phyloP scores from a whole-genome alignment of 208 protist species.

The Wallacemonas sp. region DNA sequence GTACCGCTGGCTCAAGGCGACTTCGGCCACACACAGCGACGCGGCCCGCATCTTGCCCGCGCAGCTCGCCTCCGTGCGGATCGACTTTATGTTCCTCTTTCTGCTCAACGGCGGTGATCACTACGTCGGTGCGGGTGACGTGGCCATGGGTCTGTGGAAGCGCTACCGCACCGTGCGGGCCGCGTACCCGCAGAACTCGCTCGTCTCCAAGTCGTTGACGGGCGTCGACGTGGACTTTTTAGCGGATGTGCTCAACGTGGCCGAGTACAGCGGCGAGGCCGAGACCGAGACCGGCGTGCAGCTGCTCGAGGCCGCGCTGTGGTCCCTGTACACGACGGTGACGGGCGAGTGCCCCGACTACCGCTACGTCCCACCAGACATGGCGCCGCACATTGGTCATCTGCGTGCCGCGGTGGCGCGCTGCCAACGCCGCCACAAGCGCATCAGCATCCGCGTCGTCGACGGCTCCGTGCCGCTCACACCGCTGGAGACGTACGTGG shows the following conservation, averaged over 20 bases:
- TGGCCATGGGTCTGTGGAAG: constrained; percentile 72
- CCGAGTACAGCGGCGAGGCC: constrained; percentile 62
- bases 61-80: constrained; percentile 71
- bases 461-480: constrained; percentile 51
- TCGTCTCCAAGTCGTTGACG: constrained; percentile 52
- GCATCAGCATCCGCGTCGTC: constrained; percentile 18
- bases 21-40: constrained; percentile 38
- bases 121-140: constrained; percentile 80
- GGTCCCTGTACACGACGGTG: constrained; percentile 50
- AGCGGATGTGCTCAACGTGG: constrained; percentile 62
- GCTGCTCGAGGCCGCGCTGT: constrained; percentile 51
- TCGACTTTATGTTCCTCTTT: constrained; percentile 88
- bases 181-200: constrained; percentile 42
- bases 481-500: constrained; percentile 80
- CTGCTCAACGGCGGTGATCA: constrained; percentile 88
- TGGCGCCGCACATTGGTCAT: constrained; percentile 60
- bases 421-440: constrained; percentile 31
- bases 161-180: constrained; percentile 77
- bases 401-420: constrained; percentile 58
- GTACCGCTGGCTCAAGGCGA: constrained; percentile 74
- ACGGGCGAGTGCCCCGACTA: constrained; percentile 59
- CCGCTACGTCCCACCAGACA: constrained; percentile 35
- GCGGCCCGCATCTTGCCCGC: constrained; percentile 34
- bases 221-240: constrained; percentile 67
- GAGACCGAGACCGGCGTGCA: constrained; percentile 38